A percentile compares a stretch with the other conserved stretches of the same genome.
These are phyloP conservation scores for Cubamyces sp. DNA, from an alignment of 768 basidiomycete species.

Conservation along the genomic window DNA sequence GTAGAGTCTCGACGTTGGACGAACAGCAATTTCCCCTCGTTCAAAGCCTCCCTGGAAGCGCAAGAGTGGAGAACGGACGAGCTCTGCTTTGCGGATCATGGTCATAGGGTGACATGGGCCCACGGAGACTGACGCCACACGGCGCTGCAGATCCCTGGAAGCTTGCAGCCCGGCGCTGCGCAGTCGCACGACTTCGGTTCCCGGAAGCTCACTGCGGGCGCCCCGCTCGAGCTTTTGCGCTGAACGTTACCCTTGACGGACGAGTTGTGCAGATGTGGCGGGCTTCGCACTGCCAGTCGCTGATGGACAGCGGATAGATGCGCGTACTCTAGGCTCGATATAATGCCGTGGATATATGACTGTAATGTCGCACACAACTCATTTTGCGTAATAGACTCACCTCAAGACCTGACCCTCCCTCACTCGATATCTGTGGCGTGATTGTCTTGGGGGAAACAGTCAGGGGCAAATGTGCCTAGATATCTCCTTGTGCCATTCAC, in stretches of 20 bases:
- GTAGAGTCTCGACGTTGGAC: slow-evolving; percentile 22
- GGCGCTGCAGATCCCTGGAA: neutral
- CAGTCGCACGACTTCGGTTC: slow-evolving; percentile 4
- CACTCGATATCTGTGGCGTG: neutral
- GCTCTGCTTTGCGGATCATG: slow-evolving; percentile 33
- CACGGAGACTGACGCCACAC: neutral
- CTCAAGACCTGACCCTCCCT: neutral
- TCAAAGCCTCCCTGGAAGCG: slow-evolving; percentile 26
- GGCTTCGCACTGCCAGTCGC: too few species aligned
- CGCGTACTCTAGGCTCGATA: slow-evolving; percentile 5
- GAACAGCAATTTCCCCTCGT: slow-evolving; percentile 22
- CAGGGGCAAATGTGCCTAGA: neutral
- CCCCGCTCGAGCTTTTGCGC: too few species aligned
- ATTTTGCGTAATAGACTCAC: neutral
- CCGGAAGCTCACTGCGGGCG: neutral
- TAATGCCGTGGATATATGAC: neutral
- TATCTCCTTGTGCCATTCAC: neutral
- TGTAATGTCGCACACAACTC: slow-evolving; percentile 17
- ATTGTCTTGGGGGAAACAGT: neutral
- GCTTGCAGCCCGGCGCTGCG: neutral
- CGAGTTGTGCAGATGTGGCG: too few species aligned
- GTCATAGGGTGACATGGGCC: slow-evolving; percentile 31
- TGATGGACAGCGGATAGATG: neutral
- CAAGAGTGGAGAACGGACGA: slow-evolving; percentile 35
- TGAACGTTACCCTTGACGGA: too few species aligned